Base-by-base conservation (phyloP, 192 early-diverging fungal species). In the Gonapodya prolifera region DNA sequence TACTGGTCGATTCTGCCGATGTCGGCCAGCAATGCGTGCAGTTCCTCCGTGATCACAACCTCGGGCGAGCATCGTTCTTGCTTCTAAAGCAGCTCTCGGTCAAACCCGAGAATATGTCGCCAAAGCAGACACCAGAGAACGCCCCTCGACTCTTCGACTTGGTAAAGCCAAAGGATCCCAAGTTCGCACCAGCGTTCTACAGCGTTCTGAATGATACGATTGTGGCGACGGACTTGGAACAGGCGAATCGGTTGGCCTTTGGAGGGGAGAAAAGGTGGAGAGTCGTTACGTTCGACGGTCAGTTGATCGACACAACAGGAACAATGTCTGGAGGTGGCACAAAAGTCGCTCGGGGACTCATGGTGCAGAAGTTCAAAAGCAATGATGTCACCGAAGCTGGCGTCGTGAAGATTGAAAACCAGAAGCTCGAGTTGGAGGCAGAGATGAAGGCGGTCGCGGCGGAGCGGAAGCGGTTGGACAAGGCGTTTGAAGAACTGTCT, bases 251-350 rank as follows among this genome's bases (percentile, higher is more conserved):
- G 33, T 92, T 99, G 61, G 96, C 98, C 0, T 99, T 90, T 79
- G 86, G 86, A 0, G 91, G 92, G n/a, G 77, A 78, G 33, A 85
- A 84, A 31, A 88, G 95, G n/a, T 93, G 90, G 86, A 89, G 96
- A 33, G 96, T 98, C 2, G 98, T 99, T 1, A 98, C 95, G 0
- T 81, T 99, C 36, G 92, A 92, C 71, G 96, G 98, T 0, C 87
- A 94, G 71, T 81, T 98, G 70, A 94, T 99, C 76, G 96, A 98
- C 77, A 88, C 87, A 30, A 90, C 91, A 1, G 96, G 98, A 79
- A 92, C 96, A 2, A 95, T 99, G 94, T 90, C 89, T 34, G 96
- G 96, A 77, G 98, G 96, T 71, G 96, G 96, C 29, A 88, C 78
- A 16, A 85, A 86, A 70, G 87, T 90, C 0, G 82, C 84, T 2